Evolutionary conservation across 306 rosid species (phyloP), one percentile per base, ranked within the genome.

Genomic region (Trifolium subterraneum): DNA sequence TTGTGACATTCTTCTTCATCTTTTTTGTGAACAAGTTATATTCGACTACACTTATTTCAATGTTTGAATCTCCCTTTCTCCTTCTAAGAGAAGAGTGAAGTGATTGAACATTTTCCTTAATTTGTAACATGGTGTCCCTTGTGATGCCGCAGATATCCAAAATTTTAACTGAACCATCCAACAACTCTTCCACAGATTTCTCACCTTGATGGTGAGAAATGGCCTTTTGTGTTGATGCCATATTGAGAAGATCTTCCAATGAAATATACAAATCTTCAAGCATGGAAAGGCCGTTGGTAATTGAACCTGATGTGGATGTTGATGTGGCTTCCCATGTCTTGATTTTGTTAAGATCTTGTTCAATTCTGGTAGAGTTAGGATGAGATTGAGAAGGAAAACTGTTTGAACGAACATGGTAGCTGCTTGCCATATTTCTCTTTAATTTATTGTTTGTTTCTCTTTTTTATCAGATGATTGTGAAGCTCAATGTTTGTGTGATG

Each of bases 331-430:
- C 88, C 84, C 86, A 76, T 35, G 79, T 41, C 68, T 67, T 82
- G 70, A 87, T 68, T 55, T 81, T 83, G 76, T 10, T 72, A 6
- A 89, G 82, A 70, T 87, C 83, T 22, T 90, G 85, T 52, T 89
- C 87, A 13, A 86, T 78, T 41, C 83, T 84, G 1, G 63, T 13
- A 18, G 87, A 71, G 78, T 71, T 72, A 0, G 95, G 92, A 78
- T 85, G 98, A 42, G 95, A 86, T 68, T 79, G 81, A 64, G 87
- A 66, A 69, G 98, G 96, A 9, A 88, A 70, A 78, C 95, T 89
- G 3, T 86, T 76, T n/a, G 87, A 93, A 19, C 96, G 84, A 55
- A 77, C 75, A 16, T 79, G 84, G 75, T 38, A 75, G 16, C 61
- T 85, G 56, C 29, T 27, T 39, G 85, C 85, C 93, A 88, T 11